Evolutionary conservation across 768 basidiomycete species (phyloP).

Genomic region (Boletus bicolor): DNA sequence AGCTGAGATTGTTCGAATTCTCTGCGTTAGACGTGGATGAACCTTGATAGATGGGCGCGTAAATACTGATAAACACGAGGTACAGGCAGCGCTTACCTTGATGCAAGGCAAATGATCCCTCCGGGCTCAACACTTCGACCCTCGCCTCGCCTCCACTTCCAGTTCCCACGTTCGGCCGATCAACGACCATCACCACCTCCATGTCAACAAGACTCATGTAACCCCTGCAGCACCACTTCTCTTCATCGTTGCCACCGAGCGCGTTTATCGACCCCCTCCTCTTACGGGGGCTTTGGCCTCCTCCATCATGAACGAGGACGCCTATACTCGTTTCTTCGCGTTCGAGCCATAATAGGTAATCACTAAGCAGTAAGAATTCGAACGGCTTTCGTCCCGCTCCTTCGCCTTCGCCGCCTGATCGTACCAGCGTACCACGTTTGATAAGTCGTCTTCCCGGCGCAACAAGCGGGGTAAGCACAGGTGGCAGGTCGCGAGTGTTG

Average conservation of each 20-base stretch:
- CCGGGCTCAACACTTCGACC: conserved; percentile 75
- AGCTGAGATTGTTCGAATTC: conserved; percentile 35
- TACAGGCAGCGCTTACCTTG: conserved; percentile 43
- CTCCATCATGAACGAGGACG: conserved; percentile 18
- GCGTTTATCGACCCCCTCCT: conserved; percentile 18
- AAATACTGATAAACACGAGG: background rate
- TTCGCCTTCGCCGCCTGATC: conserved; percentile 45
- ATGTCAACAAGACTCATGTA: conserved; percentile 66
- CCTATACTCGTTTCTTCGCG: conserved; percentile 39
- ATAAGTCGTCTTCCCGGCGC: conserved; percentile 77
- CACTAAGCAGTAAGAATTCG: conserved; percentile 82
- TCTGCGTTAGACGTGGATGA: background rate
- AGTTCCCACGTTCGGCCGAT: conserved; percentile 20
- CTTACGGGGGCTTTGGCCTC: conserved; percentile 16
- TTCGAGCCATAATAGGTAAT: conserved; percentile 76
- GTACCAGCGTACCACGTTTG: conserved; percentile 60
- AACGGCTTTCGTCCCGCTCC: conserved; percentile 35
- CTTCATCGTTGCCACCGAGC: conserved; percentile 44
- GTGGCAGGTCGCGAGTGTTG: conserved; percentile 69
- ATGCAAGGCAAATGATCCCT: conserved; percentile 73
- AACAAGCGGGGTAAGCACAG: conserved; percentile 75
- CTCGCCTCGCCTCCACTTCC: conserved; percentile 43
- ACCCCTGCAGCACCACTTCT: conserved; percentile 74
- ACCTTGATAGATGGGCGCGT: conserved; percentile 1
- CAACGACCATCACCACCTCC: conserved; percentile 59